Conservation (phyloP, 2,329 filamentous ascomycete genomes). For the Pseudocercospora fijiensis region DNA sequence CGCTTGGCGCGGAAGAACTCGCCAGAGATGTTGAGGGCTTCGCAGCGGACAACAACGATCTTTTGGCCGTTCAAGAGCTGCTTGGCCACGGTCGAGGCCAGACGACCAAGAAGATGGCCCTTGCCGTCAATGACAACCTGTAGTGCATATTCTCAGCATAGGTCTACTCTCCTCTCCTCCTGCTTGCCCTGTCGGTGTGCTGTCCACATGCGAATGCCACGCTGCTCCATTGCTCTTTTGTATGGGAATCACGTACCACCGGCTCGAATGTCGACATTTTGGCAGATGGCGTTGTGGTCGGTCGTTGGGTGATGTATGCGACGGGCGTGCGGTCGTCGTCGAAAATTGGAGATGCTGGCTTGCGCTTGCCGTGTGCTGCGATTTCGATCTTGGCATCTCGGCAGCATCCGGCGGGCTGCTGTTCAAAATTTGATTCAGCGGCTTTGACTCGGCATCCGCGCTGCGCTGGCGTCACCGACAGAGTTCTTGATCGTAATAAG, state of each 20-base stretch:
- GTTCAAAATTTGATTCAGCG: neutral
- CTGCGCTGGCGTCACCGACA: neutral
- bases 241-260: slow-evolving; percentile 55
- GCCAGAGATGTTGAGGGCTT: slow-evolving; percentile 99
- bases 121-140: slow-evolving; percentile 99
- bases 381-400: neutral
- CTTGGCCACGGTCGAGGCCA: slow-evolving; percentile 97
- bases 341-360: slow-evolving; percentile 1
- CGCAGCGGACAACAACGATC: slow-evolving; percentile 98
- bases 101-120: slow-evolving; percentile 98
- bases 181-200: neutral
- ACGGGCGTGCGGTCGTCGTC: neutral
- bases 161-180: neutral
- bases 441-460: neutral
- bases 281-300: slow-evolving; percentile 25
- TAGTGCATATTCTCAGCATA: slow-evolving; percentile 21
- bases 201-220: slow-evolving; percentile 9
- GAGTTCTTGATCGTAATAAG: neutral
- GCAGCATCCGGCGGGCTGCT: neutral
- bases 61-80: slow-evolving; percentile 98
- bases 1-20: slow-evolving; percentile 99
- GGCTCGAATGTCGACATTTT: slow-evolving; percentile 67
- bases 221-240: slow-evolving; percentile 7
- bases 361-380: neutral
- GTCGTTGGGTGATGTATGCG: slow-evolving; percentile 14